These are phyloP conservation scores for Pseudogymnoascus sp. DNA, from an alignment of 2,329 filamentous ascomycete genomes.

Conservation along the genomic window DNA sequence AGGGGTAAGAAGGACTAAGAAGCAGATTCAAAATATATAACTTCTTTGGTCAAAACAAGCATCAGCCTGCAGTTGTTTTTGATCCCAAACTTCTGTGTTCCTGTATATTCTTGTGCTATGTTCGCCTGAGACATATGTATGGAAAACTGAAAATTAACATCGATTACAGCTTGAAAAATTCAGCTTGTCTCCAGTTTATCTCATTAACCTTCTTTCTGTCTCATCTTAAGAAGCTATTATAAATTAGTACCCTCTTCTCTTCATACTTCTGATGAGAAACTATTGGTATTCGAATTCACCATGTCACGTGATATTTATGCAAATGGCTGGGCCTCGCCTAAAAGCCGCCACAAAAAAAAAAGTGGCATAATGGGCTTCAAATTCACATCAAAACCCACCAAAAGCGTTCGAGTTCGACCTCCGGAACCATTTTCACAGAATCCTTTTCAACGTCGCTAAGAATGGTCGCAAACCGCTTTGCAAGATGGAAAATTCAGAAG, in stretches of 20 bases:
- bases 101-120: neutral
- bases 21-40: neutral
- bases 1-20: neutral
- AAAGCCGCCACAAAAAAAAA: conserved; percentile 3
- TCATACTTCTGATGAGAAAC: neutral
- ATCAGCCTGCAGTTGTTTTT: neutral
- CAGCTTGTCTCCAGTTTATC: neutral
- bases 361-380: conserved; percentile 4
- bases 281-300: neutral
- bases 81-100: neutral
- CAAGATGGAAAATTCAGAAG: conserved; percentile 8
- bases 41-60: neutral
- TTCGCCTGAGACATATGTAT: neutral
- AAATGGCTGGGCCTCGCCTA: conserved; percentile 3
- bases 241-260: neutral
- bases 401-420: conserved; percentile 8
- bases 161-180: neutral
- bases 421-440: conserved; percentile 8
- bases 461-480: conserved; percentile 3
- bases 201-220: too few species aligned
- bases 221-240: neutral
- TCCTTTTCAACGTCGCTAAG: conserved; percentile 2
- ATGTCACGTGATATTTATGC: conserved; percentile 1
- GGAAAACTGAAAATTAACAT: neutral
- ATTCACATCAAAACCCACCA: conserved; percentile 6